These are phyloP conservation scores for Athelia sp. DNA, from an alignment of 1,284 basidiomycete species.

Conservation along the genomic window DNA sequence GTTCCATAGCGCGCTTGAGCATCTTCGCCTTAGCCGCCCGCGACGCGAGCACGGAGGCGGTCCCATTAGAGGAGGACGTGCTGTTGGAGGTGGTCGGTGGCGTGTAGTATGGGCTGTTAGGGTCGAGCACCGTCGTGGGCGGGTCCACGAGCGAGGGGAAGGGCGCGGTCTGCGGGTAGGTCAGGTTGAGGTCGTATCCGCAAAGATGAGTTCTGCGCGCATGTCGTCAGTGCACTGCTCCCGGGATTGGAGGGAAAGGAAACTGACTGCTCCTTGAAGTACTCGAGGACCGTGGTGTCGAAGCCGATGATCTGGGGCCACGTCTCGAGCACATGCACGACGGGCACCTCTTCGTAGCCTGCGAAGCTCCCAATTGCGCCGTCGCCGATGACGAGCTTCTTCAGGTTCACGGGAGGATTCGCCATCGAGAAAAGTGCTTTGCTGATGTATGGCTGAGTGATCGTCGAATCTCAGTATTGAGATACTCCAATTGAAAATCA, in stretches of 20 bases:
- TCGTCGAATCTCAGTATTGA: too few relatives aligned
- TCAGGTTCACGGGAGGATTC: slow-evolving; percentile 62
- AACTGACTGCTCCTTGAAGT: slow-evolving; percentile 63
- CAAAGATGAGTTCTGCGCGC: slow-evolving; percentile 50
- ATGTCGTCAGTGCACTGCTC: background rate
- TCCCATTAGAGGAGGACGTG: too few relatives aligned
- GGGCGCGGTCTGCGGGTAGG: slow-evolving; percentile 58
- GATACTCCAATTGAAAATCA: too few relatives aligned
- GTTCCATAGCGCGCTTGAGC: background rate
- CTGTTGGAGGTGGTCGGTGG: too few relatives aligned
- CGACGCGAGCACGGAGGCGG: background rate
- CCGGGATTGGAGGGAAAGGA: background rate
- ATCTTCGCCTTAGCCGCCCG: background rate
- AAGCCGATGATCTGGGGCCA: slow-evolving; percentile 72
- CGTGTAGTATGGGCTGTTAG: too few relatives aligned
- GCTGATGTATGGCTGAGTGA: slow-evolving; percentile 72
- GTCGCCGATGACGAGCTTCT: slow-evolving; percentile 67
- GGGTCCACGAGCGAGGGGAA: slow-evolving; percentile 40
- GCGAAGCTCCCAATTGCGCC: slow-evolving; percentile 46
- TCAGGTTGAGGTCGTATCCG: slow-evolving; percentile 61
- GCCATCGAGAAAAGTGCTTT: slow-evolving; percentile 59
- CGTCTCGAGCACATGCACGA: slow-evolving; percentile 57
- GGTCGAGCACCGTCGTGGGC: slow-evolving; percentile 7
- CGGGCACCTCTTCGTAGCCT: slow-evolving; percentile 46
- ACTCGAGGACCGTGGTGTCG: slow-evolving; percentile 57